Percentiles rank a stretch among this genome's conserved stretches.
These are phyloP conservation scores for Thelonectria discophora DNA, from an alignment of 2,329 filamentous ascomycete genomes.

Conservation along the genomic window DNA sequence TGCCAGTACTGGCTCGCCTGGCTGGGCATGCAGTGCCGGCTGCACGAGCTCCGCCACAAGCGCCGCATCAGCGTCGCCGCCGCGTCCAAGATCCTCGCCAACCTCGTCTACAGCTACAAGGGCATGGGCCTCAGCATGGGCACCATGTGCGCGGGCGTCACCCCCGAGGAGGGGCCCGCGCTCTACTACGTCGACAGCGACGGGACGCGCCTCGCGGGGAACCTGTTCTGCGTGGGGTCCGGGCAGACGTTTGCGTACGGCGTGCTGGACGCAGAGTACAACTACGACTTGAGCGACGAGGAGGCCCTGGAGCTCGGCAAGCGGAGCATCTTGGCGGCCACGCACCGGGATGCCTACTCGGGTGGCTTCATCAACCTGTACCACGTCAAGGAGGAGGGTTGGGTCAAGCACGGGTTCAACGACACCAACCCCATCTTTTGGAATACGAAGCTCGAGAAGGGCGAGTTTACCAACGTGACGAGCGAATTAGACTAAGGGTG, in stretches of 20 bases:
- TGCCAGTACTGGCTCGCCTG: conserved; percentile 99
- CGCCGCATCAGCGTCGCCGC: conserved; percentile 97
- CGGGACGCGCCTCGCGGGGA: conserved; percentile 89
- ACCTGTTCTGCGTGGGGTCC: conserved; percentile 97
- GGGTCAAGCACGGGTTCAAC: conserved; percentile 98
- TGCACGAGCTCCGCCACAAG: conserved; percentile 99
- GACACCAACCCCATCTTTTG: conserved; percentile 99
- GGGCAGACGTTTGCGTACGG: conserved; percentile 99
- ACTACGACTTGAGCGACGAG: conserved; percentile 85
- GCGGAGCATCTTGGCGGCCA: conserved; percentile 93
- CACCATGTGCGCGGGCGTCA: conserved; percentile 98
- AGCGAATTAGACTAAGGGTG: conserved; percentile 68
- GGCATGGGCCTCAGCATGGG: conserved; percentile 99
- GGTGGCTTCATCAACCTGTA: conserved; percentile 99
- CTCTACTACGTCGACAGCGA: conserved; percentile 98
- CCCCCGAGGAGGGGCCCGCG: conserved; percentile 92
- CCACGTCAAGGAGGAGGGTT: conserved; percentile 98
- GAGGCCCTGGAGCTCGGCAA: conserved; percentile 91
- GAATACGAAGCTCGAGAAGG: conserved; percentile 98
- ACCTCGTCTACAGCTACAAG: conserved; percentile 98
- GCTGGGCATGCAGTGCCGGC: conserved; percentile 97
- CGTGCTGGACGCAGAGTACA: conserved; percentile 95
- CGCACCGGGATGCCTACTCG: conserved; percentile 97
- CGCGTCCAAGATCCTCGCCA: conserved; percentile 97
- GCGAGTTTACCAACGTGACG: conserved; percentile 96